Evolutionary conservation across 2,329 filamentous ascomycete genomes (phyloP), one percentile per base, ranked within the genome.

Genomic region (Arthrobotrys conoides): DNA sequence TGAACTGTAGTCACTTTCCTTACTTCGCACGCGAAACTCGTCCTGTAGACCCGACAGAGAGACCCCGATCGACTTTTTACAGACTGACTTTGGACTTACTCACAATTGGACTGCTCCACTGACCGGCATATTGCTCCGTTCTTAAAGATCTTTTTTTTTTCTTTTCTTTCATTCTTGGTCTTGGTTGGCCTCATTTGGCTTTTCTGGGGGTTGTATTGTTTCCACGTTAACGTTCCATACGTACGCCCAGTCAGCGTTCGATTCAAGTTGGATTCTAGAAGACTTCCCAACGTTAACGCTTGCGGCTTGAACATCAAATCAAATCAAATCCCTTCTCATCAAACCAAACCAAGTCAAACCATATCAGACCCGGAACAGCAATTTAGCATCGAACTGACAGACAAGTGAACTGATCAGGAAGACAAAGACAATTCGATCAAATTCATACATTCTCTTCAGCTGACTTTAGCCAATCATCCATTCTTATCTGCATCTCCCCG

Each of bases 201-300:
- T 36, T 44, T 44, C n/a, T 48, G 48, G 20, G 57, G 61, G n/a
- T n/a, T n/a, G 24, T 46, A 61, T 61, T 59, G 36, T 72, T 66
- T 72, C 49, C 70, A 33, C 59, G 70, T 72, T 44, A 44, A n/a
- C n/a, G n/a, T n/a, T n/a, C n/a, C 41, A 46, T 41, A 16, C 38
- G 12, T 66, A 53, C 61, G 61, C 69, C 69, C 41, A 46, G 22
- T n/a, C 24, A 36, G 36, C 55, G 46, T 59, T 59, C 53, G 65
- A 36, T 59, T 59, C 53, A 49, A 36, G 41, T 44, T 57, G 22
- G n/a, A 16, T 73, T 73, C 70, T 66, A 72, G 69, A 72, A 72
- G 49, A 36, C 69, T 72, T 72, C 69, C 38, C 44, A 46, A 46
- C 44, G 44, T 46, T 46, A 30, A 49, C 44, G 53, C 57, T 57